phyloP scores from a whole-genome alignment of 2,329 filamentous ascomycete genomes.

The Aaosphaeria arxii region DNA sequence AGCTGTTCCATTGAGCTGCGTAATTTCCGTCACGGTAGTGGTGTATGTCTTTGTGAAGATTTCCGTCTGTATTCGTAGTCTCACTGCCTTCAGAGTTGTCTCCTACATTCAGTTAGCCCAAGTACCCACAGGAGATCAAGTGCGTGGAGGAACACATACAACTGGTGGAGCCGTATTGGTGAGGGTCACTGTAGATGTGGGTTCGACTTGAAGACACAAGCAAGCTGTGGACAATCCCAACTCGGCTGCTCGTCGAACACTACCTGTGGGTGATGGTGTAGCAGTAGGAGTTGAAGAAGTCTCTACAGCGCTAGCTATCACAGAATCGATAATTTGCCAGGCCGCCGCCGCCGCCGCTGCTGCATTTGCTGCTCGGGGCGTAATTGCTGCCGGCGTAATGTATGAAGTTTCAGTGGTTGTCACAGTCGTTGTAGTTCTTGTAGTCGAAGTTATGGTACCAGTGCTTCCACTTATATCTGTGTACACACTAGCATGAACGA shows the following conservation, averaged over 20 bases:
- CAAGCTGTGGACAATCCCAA: conserved; percentile 26
- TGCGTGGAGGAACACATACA: conserved; percentile 12
- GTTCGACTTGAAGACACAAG: conserved; percentile 24
- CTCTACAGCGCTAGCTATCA: conserved; percentile 16
- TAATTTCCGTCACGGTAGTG: conserved; percentile 1
- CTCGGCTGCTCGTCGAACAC: conserved; percentile 8
- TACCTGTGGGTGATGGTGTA: neutral
- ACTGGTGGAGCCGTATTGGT: conserved; percentile 20
- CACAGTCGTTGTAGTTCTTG: conserved; percentile 14
- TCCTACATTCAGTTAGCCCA: neutral
- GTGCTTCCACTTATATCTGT: conserved; percentile 15
- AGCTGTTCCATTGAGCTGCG: neutral
- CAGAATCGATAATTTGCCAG: conserved; percentile 17
- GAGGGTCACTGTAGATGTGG: conserved; percentile 24
- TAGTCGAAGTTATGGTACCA: conserved; percentile 14
- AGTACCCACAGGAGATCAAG: neutral
- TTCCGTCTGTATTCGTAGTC: neutral
- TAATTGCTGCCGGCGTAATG: conserved; percentile 11
- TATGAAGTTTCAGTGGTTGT: conserved; percentile 21
- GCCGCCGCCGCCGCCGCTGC: conserved; percentile 17
- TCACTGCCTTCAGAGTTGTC: neutral
- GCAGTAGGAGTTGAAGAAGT: neutral
- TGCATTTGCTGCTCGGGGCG: conserved; percentile 11
- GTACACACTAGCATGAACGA: conserved; percentile 10
- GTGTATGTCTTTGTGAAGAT: conserved; percentile 4